Percentiles rank a stretch among this genome's conserved stretches.
phyloP scores from a whole-genome alignment of 495 filamentous ascomycete species.

The Recurvomyces mirabilis region DNA sequence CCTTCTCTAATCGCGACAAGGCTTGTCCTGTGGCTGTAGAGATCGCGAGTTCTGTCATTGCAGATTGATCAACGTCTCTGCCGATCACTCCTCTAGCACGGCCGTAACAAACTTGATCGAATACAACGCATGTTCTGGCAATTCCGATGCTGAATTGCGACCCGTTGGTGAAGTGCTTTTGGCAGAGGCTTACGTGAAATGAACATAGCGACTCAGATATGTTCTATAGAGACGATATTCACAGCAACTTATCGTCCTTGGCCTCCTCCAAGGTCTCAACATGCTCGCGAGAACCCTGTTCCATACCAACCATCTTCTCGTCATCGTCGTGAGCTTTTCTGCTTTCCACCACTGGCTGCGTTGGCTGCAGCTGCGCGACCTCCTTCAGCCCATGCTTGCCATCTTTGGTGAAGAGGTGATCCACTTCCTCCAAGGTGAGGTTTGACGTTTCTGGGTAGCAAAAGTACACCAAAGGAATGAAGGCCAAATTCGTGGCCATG shows the following conservation, averaged over 20 bases:
- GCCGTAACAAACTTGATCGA: no score
- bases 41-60: no score
- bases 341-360: slow-evolving; percentile 16
- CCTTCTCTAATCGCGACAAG: no score
- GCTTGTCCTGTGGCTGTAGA: no score
- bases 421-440: slow-evolving; percentile 19
- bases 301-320: slow-evolving; percentile 2
- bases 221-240: background rate
- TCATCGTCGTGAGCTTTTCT: slow-evolving; percentile 5
- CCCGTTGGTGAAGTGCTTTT: no score
- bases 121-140: no score
- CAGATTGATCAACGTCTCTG: no score
- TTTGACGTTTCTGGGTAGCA: slow-evolving; percentile 19
- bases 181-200: no score
- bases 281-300: background rate
- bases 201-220: no score
- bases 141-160: no score
- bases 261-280: slow-evolving; percentile 8
- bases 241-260: slow-evolving; percentile 5
- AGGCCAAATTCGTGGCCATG: slow-evolving; percentile 14
- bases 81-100: no score
- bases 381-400: slow-evolving; percentile 6
- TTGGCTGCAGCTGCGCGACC: slow-evolving; percentile 2
- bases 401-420: slow-evolving; percentile 12
- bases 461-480: slow-evolving; percentile 20